Conservation (phyloP, 2,329 filamentous ascomycete species). For the Exophiala alcalophila region DNA sequence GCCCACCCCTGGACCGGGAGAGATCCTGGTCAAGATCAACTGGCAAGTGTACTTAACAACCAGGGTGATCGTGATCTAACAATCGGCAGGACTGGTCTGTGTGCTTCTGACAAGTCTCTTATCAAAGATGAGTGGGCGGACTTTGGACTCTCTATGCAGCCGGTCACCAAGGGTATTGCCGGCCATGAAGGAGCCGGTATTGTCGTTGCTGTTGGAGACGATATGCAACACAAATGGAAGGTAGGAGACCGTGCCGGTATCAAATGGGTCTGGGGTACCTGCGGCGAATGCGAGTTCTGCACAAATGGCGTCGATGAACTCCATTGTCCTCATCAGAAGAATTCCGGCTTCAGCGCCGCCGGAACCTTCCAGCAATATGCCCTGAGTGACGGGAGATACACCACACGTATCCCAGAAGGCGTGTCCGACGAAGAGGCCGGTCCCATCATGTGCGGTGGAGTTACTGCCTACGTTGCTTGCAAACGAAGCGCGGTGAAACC, state of each 20-base stretch:
- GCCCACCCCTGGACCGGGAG: constrained; percentile 73
- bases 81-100: constrained; percentile 62
- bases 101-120: constrained; percentile 66
- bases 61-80: constrained; percentile 7
- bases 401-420: constrained; percentile 38
- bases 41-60: constrained; percentile 48
- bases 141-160: constrained; percentile 27
- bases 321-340: constrained; percentile 38
- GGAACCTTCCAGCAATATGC: constrained; percentile 41
- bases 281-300: constrained; percentile 80
- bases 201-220: constrained; percentile 72
- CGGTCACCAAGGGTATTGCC: constrained; percentile 28
- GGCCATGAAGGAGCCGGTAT: constrained; percentile 70
- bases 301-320: constrained; percentile 40
- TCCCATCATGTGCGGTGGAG: constrained; percentile 41
- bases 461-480: constrained; percentile 40
- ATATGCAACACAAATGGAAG: constrained; percentile 69
- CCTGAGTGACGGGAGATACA: constrained; percentile 37
- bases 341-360: constrained; percentile 39
- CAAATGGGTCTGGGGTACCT: constrained; percentile 88
- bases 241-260: constrained; percentile 83
- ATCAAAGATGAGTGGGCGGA: constrained; percentile 29
- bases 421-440: constrained; percentile 39
- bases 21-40: constrained; percentile 88
- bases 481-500: constrained; percentile 39